Evolutionary conservation across 352 stramenopile genomes (phyloP).

Genomic region (Phytophthora pisi): DNA sequence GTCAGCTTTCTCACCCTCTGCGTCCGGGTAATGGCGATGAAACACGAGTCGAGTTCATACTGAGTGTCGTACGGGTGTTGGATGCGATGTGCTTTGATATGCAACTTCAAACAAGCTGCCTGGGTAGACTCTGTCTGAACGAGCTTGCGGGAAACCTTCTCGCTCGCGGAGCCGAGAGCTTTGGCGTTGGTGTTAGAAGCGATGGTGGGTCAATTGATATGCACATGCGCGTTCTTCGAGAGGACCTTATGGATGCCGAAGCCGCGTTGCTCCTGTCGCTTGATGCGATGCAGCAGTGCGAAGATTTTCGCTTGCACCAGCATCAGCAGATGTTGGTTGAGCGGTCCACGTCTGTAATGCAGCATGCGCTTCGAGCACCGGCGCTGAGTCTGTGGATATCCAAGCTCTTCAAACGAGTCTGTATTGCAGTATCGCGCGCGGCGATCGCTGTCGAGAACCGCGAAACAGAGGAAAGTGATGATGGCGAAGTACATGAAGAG

Average conservation of each 20-base stretch:
- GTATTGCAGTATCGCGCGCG: constrained; percentile 34
- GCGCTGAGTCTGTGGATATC: constrained; percentile 37
- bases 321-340: constrained; percentile 34
- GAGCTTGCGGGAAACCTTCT: constrained; percentile 26
- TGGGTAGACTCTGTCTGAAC: constrained; percentile 20
- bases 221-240: constrained; percentile 13
- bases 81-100: constrained; percentile 36
- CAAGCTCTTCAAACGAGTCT: constrained; percentile 57
- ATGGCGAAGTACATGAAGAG: neutral
- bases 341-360: constrained; percentile 30
- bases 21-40: constrained; percentile 1
- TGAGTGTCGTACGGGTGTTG: constrained; percentile 25
- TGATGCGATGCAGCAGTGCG: constrained; percentile 40
- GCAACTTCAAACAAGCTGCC: constrained; percentile 22
- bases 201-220: neutral
- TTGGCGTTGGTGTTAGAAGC: neutral
- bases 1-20: constrained; percentile 35
- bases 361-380: constrained; percentile 25
- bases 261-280: constrained; percentile 55
- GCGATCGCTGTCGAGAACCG: constrained; percentile 30
- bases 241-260: constrained; percentile 59
- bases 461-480: neutral
- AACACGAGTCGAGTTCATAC: constrained; percentile 18
- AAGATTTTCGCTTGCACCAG: constrained; percentile 30
- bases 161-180: constrained; percentile 28